Percentiles rank a stretch among this genome's conserved stretches.
Evolutionary conservation across 345 rosid species (phyloP).

Genomic region (Eutrema japonicum): DNA sequence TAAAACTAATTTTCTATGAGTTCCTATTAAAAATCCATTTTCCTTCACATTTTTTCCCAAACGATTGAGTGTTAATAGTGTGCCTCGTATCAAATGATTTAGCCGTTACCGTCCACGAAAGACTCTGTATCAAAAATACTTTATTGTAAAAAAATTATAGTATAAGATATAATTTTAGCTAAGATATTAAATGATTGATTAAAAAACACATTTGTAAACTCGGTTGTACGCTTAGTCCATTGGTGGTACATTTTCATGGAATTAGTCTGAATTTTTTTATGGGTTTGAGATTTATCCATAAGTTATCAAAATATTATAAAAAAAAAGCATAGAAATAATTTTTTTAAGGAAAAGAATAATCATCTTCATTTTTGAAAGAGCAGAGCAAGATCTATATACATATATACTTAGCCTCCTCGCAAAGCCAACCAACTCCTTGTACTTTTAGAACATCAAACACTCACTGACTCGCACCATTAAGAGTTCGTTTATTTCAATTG

Average conservation of each 20-base stretch:
- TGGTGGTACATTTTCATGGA: too few relatives aligned
- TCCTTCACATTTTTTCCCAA: not conserved
- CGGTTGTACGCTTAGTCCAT: too few relatives aligned
- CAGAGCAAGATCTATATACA: not conserved
- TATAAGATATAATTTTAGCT: not conserved
- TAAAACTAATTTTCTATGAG: not conserved
- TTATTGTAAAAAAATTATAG: not conserved
- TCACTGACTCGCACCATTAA: conserved; percentile 19
- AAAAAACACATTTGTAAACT: too few relatives aligned
- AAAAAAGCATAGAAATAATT: too few relatives aligned
- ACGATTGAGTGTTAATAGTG: not conserved
- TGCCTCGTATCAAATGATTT: conserved; percentile 12
- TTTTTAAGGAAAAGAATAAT: not conserved
- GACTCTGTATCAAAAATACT: not conserved
- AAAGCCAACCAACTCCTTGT: conserved; percentile 26
- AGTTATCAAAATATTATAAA: too few relatives aligned
- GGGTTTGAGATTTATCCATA: too few relatives aligned
- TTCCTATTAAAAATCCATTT: not conserved
- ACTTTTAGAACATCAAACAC: conserved; percentile 18
- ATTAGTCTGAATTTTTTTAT: too few relatives aligned
- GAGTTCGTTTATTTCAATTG: not conserved
- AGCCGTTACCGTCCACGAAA: conserved; percentile 23
- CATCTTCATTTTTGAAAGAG: not conserved
- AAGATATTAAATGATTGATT: conserved; percentile 3
- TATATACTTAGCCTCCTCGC: conserved; percentile 2